Conservation (phyloP, 495 filamentous ascomycete genomes). For the Clohesyomyces aquaticus region DNA sequence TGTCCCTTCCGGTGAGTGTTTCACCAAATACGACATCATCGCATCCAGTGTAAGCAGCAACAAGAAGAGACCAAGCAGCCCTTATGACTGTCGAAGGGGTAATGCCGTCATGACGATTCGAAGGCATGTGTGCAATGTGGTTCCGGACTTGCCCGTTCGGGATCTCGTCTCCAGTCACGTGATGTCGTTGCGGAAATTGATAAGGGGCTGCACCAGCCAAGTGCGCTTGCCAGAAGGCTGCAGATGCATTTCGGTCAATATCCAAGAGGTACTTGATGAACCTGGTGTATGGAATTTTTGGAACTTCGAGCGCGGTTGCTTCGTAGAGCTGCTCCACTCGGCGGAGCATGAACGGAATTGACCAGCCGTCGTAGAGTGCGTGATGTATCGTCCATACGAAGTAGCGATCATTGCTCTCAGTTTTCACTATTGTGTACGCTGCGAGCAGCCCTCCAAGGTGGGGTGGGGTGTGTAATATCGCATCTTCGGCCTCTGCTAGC, state of each 20-base stretch:
- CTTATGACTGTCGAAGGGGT: constrained; percentile 57
- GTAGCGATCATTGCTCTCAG: constrained; percentile 16
- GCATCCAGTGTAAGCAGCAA: constrained; percentile 52
- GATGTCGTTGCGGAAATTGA: constrained; percentile 27
- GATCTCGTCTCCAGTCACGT: constrained; percentile 2
- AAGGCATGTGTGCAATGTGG: constrained; percentile 24
- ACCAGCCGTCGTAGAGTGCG: constrained; percentile 45
- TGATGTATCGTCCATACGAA: constrained; percentile 47
- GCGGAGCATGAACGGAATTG: constrained; percentile 29
- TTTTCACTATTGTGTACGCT: constrained; percentile 31
- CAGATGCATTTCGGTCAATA: constrained; percentile 12
- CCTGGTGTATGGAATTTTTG: constrained; percentile 27
- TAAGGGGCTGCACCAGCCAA: constrained; percentile 24
- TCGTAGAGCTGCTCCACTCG: constrained; percentile 30
- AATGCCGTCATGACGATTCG: constrained; percentile 32
- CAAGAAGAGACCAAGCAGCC: constrained; percentile 59
- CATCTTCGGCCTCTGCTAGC: constrained; percentile 21
- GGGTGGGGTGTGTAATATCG: constrained; percentile 8
- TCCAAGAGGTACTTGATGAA: constrained; percentile 39
- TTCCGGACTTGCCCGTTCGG: constrained; percentile 13
- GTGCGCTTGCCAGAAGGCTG: constrained; percentile 23
- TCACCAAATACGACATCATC: constrained; percentile 61
- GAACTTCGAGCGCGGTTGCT: constrained; percentile 28
- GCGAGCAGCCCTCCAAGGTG: constrained; percentile 23
- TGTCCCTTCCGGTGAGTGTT: constrained; percentile 59